These are phyloP conservation scores for Ophiostoma novo-ulmi DNA, from an alignment of 2,329 filamentous ascomycete genomes.

Conservation along the genomic window DNA sequence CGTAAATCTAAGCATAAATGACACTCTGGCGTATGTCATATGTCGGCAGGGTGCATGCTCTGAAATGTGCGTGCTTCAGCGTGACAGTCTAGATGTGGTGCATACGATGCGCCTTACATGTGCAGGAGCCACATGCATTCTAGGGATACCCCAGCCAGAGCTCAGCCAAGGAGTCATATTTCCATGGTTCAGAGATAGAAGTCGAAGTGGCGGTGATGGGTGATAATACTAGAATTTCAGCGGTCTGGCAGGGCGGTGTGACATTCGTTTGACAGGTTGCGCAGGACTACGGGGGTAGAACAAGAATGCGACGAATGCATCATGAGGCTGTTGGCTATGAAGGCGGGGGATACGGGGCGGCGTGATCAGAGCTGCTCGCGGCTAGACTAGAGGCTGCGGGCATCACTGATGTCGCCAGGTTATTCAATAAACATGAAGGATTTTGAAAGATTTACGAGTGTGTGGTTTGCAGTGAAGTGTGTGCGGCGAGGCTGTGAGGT, in stretches of 20 bases:
- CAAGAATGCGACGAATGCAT: background rate
- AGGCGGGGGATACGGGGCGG: background rate
- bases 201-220: background rate
- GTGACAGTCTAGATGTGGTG: background rate
- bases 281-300: background rate
- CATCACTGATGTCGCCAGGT: background rate
- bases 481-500: too few species aligned
- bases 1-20: background rate
- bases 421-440: too few species aligned
- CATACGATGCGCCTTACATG: background rate
- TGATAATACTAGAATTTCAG: background rate
- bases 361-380: constrained; percentile 1
- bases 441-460: too few species aligned
- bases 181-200: background rate
- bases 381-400: background rate
- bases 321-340: background rate
- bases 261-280: background rate
- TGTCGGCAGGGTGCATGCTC: background rate
- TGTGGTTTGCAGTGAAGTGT: too few species aligned
- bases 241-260: background rate
- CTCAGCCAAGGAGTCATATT: background rate
- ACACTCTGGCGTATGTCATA: background rate
- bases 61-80: background rate
- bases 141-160: background rate
- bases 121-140: background rate